Base-by-base conservation (phyloP, 441 rosid species). In the Corymbia calophylla region DNA sequence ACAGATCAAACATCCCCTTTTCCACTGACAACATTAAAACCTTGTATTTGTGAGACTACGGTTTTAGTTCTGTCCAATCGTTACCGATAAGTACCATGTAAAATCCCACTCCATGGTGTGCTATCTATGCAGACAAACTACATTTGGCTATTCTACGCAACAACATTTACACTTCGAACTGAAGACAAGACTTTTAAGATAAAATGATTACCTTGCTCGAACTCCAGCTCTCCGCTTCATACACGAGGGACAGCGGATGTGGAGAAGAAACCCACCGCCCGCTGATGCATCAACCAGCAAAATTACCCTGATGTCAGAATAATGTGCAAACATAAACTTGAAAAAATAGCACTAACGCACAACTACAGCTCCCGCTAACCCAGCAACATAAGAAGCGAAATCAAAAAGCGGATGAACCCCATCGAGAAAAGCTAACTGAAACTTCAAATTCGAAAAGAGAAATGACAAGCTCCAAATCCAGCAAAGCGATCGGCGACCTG, bases 201-300 rank as follows among this genome's bases (percentile, higher is more conserved):
- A 86, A 47, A 85, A 86, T 21, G 51, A 39, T 87, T 94, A 98
- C 99, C 95, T 91, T 93, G 95, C 99, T 95, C 85, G 99, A 98
- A 91, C 87, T 91, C 90, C 94, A 94, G 94, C 99, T 98, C 47
- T 97, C 99, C 31, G 91, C 96, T 92, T 98, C 99, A 87, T 89
- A 93, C 81, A 94, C 90, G 85, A 91, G 97, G 49, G 99, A 93
- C 93, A 92, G 93, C 88, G 97, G 95, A 93, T 93, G 92, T 73
- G 96, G 88, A 93, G 96, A 91, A 89, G 95, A 96, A 80, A 94
- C 82, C 99, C 97, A 97, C 90, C 97, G 97, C 91, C 97, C 98
- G 93, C 99, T 98, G 97, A 95, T 93, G 95, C 94, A 97, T 96
- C 94, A 97, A 95, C 95, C 97, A 96, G 96, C 92, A 97, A 96